Base-by-base conservation (phyloP, 768 basidiomycete genomes). In the Dioszegia aurantiaca region DNA sequence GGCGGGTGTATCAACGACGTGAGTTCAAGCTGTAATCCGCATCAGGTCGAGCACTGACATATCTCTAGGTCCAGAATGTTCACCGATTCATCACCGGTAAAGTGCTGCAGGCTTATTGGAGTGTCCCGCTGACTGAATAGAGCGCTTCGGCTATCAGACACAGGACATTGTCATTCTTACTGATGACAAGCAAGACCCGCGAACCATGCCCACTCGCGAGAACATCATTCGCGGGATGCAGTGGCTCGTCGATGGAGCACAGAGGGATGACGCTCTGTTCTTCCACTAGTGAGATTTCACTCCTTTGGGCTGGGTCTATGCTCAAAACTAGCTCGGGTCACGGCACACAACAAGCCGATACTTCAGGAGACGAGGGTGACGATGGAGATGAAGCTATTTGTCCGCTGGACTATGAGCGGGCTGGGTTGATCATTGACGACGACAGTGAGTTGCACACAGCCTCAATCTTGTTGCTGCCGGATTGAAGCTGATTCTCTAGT, bases 1-100 rank as follows among this genome's bases (percentile, higher is more conserved):
- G 76, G 79, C 0, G 94, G 94, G 5, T 98, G 94, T 70, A 87
- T 94, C 74, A 93, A 97, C 73, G 94, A 98, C 67, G 93, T 53
- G 27, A 39, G 51, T 24, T 41, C 26, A 6, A 6, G 3, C 28
- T 9, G 10, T 11, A 12, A 16, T 26, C 31, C 27, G 5, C 4
- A 2, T 16, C 14, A 19, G 23, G 5, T 10, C 36, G 37, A 10
- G 6, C n/a, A n/a, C 39, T 53, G 37, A 53, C n/a, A n/a, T 19
- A 2, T 28, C 3, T 19, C 14, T 24, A 53, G 51, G 51, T 85
- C 0, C 77, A 80, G 44, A 93, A 91, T 72, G 83, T 97, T 49
- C 81, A 83, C 64, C 73, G 78, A 9, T 97, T 95, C 79, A 68
- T 71, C 52, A 59, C 59, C 53, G n/a, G n/a, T n/a, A n/a, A n/a